Percentiles rank a stretch among this genome's conserved stretches.
phyloP scores from a whole-genome alignment of 164 flowering plant genomes.

The Liquidambar formosana region DNA sequence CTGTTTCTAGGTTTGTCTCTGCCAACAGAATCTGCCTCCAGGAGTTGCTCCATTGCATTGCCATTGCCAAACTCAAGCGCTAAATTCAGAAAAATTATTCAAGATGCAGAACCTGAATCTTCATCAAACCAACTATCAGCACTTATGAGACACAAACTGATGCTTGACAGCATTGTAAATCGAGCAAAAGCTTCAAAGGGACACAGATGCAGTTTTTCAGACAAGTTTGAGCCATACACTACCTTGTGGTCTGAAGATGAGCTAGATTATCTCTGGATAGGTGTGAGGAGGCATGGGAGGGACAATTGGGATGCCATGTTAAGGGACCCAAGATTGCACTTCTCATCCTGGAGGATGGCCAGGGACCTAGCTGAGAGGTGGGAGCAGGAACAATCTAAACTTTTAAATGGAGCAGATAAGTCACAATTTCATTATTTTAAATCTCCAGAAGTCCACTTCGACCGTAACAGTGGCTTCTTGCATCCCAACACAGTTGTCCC shows the following conservation, averaged over 20 bases:
- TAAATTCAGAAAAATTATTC: conserved; percentile 13
- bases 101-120: conserved; percentile 18
- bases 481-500: conserved; percentile 11
- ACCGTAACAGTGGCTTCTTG: conserved; percentile 2
- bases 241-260: conserved; percentile 66
- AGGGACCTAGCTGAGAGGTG: conserved; percentile 57
- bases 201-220: conserved; percentile 23
- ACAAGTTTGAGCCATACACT: conserved; percentile 17
- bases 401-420: conserved; percentile 16
- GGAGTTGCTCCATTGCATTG: conserved; percentile 7
- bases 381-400: conserved; percentile 49
- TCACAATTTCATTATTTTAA: conserved; percentile 13
- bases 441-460: conserved; percentile 4
- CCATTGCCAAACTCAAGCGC: conserved; percentile 9
- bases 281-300: conserved; percentile 70
- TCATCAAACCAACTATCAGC: conserved; percentile 19
- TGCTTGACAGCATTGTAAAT: conserved; percentile 46
- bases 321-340: conserved; percentile 54
- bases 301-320: conserved; percentile 64
- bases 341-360: conserved; percentile 44
- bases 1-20: conserved; percentile 27
- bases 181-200: conserved; percentile 31
- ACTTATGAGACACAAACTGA: conserved; percentile 35
- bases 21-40: conserved; percentile 13
- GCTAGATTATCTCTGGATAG: conserved; percentile 71